These are phyloP conservation scores for Yarrowia divulgata DNA, from an alignment of 805 yeast species.

Conservation along the genomic window DNA sequence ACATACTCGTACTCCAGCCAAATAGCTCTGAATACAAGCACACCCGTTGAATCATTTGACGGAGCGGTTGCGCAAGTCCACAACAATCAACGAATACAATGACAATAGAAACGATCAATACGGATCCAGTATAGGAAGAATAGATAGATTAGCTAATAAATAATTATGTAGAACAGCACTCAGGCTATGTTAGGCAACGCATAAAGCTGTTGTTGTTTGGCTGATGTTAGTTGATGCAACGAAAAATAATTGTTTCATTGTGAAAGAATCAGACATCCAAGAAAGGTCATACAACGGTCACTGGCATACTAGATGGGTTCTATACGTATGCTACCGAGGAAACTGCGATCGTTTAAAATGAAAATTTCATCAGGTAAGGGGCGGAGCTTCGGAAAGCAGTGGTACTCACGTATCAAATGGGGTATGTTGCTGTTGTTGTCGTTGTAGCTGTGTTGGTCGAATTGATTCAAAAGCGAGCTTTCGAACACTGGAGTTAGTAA, in stretches of 20 bases:
- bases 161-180: background rate
- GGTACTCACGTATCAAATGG: constrained; percentile 36
- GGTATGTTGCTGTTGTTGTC: background rate
- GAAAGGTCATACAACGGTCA: constrained; percentile 55
- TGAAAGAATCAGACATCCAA: constrained; percentile 53
- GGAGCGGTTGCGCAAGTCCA: too few species aligned
- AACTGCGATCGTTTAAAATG: constrained; percentile 54
- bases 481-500: constrained; percentile 40
- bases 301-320: constrained; percentile 54
- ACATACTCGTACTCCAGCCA: too few species aligned
- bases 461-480: background rate
- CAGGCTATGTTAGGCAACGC: background rate
- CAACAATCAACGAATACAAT: too few species aligned
- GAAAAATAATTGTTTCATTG: constrained; percentile 4
- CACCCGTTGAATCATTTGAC: too few species aligned
- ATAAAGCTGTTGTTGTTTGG: background rate
- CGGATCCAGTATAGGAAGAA: background rate
- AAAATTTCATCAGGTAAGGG: constrained; percentile 29
- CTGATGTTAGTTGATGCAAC: constrained; percentile 19
- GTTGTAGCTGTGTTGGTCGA: background rate
- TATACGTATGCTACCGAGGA: constrained; percentile 54
- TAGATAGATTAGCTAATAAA: constrained; percentile 10
- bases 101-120: too few species aligned
- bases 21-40: too few species aligned
- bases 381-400: background rate